Conservation (phyloP, 2,329 filamentous ascomycete species). For the Phoma sp. region DNA sequence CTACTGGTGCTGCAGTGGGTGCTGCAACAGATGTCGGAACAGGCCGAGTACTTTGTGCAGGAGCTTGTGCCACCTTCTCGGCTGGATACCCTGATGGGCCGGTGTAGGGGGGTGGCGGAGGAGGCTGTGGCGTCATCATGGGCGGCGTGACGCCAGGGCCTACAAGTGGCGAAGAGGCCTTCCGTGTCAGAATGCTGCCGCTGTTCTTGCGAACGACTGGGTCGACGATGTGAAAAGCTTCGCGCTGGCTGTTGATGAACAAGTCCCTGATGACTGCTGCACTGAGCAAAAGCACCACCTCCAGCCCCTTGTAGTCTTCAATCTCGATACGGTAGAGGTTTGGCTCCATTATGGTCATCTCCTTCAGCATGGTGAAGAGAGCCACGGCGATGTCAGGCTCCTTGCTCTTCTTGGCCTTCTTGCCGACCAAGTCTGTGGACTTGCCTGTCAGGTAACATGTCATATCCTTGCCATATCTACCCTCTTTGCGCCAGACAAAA, state of each 20-base stretch:
- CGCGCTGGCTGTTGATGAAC: slow-evolving; percentile 68
- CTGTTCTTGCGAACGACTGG: slow-evolving; percentile 48
- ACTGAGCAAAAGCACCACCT: slow-evolving; percentile 74
- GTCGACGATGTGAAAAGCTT: slow-evolving; percentile 78
- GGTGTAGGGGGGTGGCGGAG: slow-evolving; percentile 32
- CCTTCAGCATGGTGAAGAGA: slow-evolving; percentile 73
- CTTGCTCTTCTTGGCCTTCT: slow-evolving; percentile 71
- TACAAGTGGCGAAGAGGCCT: slow-evolving; percentile 43
- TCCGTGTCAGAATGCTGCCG: slow-evolving; percentile 41
- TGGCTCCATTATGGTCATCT: slow-evolving; percentile 90
- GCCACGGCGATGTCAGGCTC: slow-evolving; percentile 97
- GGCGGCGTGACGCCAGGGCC: slow-evolving; percentile 37
- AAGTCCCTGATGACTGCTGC: slow-evolving; percentile 68
- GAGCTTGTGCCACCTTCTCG: slow-evolving; percentile 29
- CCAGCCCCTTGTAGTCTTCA: slow-evolving; percentile 91
- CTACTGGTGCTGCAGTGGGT: background rate
- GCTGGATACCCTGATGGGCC: slow-evolving; percentile 29
- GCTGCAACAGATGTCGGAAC: background rate
- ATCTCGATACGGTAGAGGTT: slow-evolving; percentile 90
- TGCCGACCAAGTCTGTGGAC: slow-evolving; percentile 68
- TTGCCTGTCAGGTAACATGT: slow-evolving; percentile 86
- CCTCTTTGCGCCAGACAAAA: slow-evolving; percentile 90
- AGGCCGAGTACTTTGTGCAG: background rate
- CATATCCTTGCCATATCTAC: slow-evolving; percentile 84
- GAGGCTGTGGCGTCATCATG: slow-evolving; percentile 42